Conservation (phyloP, 2,329 filamentous ascomycete genomes). For the Pyricularia grisea region DNA sequence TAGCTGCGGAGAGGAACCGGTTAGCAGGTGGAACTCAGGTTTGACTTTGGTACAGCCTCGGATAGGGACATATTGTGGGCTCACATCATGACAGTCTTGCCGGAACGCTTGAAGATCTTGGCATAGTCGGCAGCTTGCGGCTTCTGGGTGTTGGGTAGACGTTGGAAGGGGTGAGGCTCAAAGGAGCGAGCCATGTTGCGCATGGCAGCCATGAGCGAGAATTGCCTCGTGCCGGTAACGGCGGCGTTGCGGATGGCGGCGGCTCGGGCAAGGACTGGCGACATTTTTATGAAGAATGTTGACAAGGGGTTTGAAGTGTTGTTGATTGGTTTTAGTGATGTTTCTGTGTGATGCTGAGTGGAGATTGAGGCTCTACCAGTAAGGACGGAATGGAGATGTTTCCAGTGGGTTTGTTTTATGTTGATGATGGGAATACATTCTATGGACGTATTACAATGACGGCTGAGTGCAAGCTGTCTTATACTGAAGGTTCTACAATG, state of each 20-base stretch:
- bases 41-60: neutral
- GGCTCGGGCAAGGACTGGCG: constrained; percentile 23
- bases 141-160: constrained; percentile 18
- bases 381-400: constrained; percentile 6
- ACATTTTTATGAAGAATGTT: constrained; percentile 16
- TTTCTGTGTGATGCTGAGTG: neutral
- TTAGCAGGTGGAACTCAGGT: neutral
- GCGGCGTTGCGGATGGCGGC: constrained; percentile 22
- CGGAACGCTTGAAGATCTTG: constrained; percentile 22
- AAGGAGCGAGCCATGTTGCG: constrained; percentile 25
- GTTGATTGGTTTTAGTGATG: neutral
- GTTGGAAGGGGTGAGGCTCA: constrained; percentile 28
- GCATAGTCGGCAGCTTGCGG: constrained; percentile 26
- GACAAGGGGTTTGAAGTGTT: neutral
- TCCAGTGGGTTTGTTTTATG: neutral
- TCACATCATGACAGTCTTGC: constrained; percentile 23
- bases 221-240: constrained; percentile 18
- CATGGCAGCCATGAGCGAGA: constrained; percentile 25
- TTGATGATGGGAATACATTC: constrained; percentile 1
- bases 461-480: neutral
- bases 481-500: neutral
- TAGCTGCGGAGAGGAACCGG: constrained; percentile 18
- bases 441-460: neutral
- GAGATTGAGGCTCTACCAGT: neutral
- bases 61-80: constrained; percentile 9